Percentiles rank a stretch among this genome's conserved stretches.
Conservation (phyloP, 805 yeast genomes). For the Hanseniaspora hatyaiensis region DNA sequence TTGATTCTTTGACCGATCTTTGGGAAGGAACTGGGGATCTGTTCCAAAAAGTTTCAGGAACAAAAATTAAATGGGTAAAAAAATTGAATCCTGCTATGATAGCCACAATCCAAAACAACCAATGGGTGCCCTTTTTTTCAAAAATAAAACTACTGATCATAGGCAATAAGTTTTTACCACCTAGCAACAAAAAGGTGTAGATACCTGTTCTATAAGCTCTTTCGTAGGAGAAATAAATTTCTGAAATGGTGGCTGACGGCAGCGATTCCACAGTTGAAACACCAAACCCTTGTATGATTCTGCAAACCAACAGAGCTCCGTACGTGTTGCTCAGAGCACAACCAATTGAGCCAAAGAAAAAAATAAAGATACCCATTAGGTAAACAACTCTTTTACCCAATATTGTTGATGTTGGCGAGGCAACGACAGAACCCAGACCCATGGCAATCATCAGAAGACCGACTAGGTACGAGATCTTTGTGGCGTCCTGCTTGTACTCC, state of each 20-base stretch:
- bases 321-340: conserved; percentile 41
- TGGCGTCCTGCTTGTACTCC: conserved; percentile 35
- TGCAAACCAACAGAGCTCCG: conserved; percentile 44
- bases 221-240: conserved; percentile 49
- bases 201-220: conserved; percentile 49
- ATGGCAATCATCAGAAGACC: conserved; percentile 49
- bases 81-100: conserved; percentile 41
- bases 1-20: conserved; percentile 38
- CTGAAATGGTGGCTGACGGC: conserved; percentile 51
- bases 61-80: conserved; percentile 39
- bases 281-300: conserved; percentile 49
- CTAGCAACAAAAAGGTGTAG: conserved; percentile 46
- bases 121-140: conserved; percentile 39
- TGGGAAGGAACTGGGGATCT: conserved; percentile 41
- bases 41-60: conserved; percentile 57
- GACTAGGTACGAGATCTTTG: conserved; percentile 41
- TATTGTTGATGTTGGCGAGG: conserved; percentile 46
- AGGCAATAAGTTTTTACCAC: conserved; percentile 51
- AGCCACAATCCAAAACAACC: conserved; percentile 51
- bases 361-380: conserved; percentile 37
- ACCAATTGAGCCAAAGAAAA: conserved; percentile 44
- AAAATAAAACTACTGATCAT: conserved; percentile 45
- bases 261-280: conserved; percentile 50
- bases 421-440: conserved; percentile 47
- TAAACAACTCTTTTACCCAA: conserved; percentile 51